A percentile compares a stretch with the other conserved stretches of the same genome.
Evolutionary conservation across 169 alveolate genomes (phyloP).

Genomic region (Plasmodium yoelii): DNA sequence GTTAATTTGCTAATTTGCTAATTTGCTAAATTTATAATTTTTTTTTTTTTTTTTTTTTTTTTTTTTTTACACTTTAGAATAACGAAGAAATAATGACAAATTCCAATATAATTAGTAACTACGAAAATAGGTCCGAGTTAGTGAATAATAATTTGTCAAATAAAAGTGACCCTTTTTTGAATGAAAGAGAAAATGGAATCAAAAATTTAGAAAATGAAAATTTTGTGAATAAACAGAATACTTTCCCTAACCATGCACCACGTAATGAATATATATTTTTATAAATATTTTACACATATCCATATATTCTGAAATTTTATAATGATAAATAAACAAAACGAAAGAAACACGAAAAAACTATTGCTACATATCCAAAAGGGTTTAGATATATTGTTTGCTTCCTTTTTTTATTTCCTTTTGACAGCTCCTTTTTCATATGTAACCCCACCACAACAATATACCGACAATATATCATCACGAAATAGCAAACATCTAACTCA

Average conservation of each 20-base stretch:
- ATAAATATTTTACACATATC: not conserved
- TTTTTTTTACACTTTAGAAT: slow-evolving; percentile 11
- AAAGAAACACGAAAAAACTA: not conserved
- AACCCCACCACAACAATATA: slow-evolving; percentile 22
- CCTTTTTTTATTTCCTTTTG: not conserved
- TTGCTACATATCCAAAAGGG: not conserved
- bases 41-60: not conserved
- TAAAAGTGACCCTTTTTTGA: not conserved
- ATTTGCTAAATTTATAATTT: not conserved
- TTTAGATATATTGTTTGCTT: not conserved
- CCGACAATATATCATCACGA: slow-evolving; percentile 11
- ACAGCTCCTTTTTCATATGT: slow-evolving; percentile 25
- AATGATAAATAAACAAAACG: too few relatives aligned
- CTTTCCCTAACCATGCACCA: slow-evolving; percentile 13
- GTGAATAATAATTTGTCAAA: slow-evolving; percentile 4
- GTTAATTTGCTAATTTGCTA: too few relatives aligned
- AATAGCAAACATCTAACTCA: slow-evolving; percentile 44
- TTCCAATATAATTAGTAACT: slow-evolving; percentile 7
- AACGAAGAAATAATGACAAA: slow-evolving; percentile 23
- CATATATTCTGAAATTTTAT: not conserved
- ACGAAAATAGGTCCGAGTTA: not conserved
- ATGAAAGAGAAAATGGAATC: not conserved
- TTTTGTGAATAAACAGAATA: not conserved
- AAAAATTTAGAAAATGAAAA: slow-evolving; percentile 4
- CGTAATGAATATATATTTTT: slow-evolving; percentile 12